These are phyloP conservation scores for Metschnikowia similis DNA, from an alignment of 805 yeast genomes.

Conservation along the genomic window DNA sequence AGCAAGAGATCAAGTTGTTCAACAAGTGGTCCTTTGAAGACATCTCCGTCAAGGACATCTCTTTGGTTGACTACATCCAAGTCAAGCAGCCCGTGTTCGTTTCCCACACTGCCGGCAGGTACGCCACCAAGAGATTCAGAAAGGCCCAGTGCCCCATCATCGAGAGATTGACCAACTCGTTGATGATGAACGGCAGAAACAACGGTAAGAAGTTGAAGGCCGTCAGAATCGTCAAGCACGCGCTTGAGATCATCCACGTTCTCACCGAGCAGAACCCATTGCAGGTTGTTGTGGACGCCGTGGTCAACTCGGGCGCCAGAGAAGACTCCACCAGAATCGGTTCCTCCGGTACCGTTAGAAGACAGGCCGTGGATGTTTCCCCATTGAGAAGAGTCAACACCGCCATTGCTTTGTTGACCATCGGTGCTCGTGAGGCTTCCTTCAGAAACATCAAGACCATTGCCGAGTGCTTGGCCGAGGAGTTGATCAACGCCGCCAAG, in stretches of 20 bases:
- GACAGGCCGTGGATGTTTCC: conserved; percentile 99
- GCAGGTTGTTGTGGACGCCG: conserved; percentile 98
- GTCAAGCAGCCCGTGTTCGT: conserved; percentile 96
- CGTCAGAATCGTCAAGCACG: conserved; percentile 99
- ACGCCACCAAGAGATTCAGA: conserved; percentile 99
- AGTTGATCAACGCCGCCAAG: conserved; percentile 99
- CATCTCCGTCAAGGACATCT: conserved; percentile 95
- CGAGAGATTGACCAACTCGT: conserved; percentile 99
- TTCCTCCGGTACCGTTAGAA: conserved; percentile 99
- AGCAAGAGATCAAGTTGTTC: conserved; percentile 94
- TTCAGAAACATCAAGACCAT: conserved; percentile 99
- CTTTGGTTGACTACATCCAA: conserved; percentile 97
- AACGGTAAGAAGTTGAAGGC: conserved; percentile 99
- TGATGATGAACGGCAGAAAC: conserved; percentile 99
- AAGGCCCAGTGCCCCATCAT: conserved; percentile 99
- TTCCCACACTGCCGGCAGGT: conserved; percentile 99
- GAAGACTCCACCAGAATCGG: conserved; percentile 99
- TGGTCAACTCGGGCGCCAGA: conserved; percentile 99
- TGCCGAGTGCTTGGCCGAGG: conserved; percentile 99
- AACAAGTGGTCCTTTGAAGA: conserved; percentile 99
- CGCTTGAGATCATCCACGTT: conserved; percentile 94
- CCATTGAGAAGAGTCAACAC: conserved; percentile 99
- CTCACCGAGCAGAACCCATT: conserved; percentile 99
- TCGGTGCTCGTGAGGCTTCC: conserved; percentile 99
- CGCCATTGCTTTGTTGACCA: conserved; percentile 95